phyloP scores from a whole-genome alignment of 352 stramenopile species.

The Globisporangium perplexum region DNA sequence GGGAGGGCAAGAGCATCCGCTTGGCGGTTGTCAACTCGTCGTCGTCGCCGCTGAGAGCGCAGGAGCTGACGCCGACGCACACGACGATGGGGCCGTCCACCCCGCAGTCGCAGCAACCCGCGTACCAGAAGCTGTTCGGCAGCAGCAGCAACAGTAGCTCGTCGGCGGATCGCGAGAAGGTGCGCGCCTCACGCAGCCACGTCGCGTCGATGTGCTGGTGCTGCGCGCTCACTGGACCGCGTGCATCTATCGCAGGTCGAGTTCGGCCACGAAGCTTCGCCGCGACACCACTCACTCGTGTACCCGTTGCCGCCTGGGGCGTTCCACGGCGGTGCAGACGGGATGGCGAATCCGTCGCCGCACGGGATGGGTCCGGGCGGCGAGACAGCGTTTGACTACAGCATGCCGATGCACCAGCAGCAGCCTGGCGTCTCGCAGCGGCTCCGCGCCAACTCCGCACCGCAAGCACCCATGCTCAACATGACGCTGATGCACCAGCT shows the following conservation, averaged over 20 bases:
- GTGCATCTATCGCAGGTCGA: constrained; percentile 20
- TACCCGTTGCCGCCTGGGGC: constrained; percentile 30
- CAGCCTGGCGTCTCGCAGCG: constrained; percentile 1
- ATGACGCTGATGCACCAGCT: constrained; percentile 23
- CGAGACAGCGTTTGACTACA: constrained; percentile 37
- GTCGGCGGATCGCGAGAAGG: constrained; percentile 23
- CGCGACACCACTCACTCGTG: constrained; percentile 36
- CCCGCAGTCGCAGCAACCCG: constrained; percentile 26
- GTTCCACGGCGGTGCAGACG: constrained; percentile 15
- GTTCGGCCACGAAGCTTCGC: constrained; percentile 36
- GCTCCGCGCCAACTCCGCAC: constrained; percentile 5
- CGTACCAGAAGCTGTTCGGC: constrained; percentile 47
- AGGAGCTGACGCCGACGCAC: constrained; percentile 7
- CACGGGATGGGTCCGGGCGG: constrained; percentile 19
- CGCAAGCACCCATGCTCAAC: constrained; percentile 4
- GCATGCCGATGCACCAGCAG: constrained; percentile 29
- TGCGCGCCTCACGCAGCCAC: constrained; percentile 14
- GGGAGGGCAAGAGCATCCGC: constrained; percentile 77
- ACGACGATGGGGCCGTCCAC: constrained; percentile 13
- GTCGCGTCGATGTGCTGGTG: not conserved
- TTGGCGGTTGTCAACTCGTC: constrained; percentile 54
- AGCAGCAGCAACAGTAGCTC: constrained; percentile 22
- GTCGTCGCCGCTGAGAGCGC: constrained; percentile 23
- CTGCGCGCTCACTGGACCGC: not conserved
- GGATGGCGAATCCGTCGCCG: constrained; percentile 10